Evolutionary conservation across 2,329 filamentous ascomycete genomes (phyloP).

Genomic region (Colletotrichum horii): DNA sequence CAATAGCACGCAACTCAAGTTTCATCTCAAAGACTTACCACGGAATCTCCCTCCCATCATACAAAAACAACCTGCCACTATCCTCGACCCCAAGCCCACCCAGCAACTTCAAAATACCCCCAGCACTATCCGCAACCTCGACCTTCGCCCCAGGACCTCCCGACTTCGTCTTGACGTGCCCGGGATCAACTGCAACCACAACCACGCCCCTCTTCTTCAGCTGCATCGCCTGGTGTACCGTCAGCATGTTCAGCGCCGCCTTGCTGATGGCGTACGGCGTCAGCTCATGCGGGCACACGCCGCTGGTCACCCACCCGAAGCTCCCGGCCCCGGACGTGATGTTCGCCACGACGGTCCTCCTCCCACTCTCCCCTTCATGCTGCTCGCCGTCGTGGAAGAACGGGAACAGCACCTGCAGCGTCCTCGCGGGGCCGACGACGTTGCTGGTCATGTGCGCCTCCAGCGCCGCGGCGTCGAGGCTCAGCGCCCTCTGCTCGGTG

Average conservation of each 20-base stretch:
- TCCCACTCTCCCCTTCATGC: background rate
- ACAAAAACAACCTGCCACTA: background rate
- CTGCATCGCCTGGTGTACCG: constrained; percentile 32
- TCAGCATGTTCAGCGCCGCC: constrained; percentile 40
- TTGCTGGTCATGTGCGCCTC: constrained; percentile 47
- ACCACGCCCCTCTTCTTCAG: constrained; percentile 27
- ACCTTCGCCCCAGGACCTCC: constrained; percentile 32
- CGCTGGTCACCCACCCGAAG: constrained; percentile 25
- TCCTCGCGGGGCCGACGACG: constrained; percentile 51
- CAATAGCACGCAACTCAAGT: background rate
- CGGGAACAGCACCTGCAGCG: constrained; percentile 41
- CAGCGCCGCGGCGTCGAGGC: constrained; percentile 39
- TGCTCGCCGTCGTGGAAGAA: constrained; percentile 21
- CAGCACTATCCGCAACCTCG: constrained; percentile 28
- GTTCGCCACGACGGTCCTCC: constrained; percentile 39
- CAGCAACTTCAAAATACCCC: background rate
- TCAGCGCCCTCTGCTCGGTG: constrained; percentile 39
- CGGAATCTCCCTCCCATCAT: background rate
- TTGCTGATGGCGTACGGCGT: constrained; percentile 41
- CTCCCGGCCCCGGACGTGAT: constrained; percentile 45
- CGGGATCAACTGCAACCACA: constrained; percentile 35
- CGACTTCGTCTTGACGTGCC: constrained; percentile 39
- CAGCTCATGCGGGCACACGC: constrained; percentile 28
- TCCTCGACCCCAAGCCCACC: background rate
- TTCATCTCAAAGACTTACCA: background rate